Base-by-base conservation (phyloP, 345 rosid species). In the Rhodamnia argentea region DNA sequence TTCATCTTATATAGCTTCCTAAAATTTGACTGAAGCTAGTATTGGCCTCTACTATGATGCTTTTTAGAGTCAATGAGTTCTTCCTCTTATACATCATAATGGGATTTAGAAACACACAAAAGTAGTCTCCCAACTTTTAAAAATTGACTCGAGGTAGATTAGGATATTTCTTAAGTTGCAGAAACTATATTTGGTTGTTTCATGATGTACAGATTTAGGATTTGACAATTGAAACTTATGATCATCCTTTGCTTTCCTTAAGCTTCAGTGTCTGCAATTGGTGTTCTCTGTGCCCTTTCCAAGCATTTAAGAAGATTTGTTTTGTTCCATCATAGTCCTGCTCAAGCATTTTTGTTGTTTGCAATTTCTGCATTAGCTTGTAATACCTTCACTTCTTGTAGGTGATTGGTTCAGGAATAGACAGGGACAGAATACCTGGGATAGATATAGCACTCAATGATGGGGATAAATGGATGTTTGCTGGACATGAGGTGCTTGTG, bases 381-480 rank as follows among this genome's bases (percentile, higher is more conserved):
- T 64, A 84, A 62, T 84, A 85, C 50, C 47, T 87, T 58, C 91
- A 87, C 87, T 89, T 78, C 83, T 58, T 88, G 86, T 85, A 98
- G 99, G 99, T 98, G 90, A 98, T 98, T 91, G 98, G 99, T 88
- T 92, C 99, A 59, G 93, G 87, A 83, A 70, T 86, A 53, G 99
- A 98, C 90, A 92, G 87, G 87, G 98, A 93, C 70, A 91, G 94
- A 85, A 96, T 94, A 89, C 98, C 99, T 51, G 99, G 97, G 54
- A 94, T 98, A 88, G 99, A 98, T 88, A 96, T 96, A 84, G 91
- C 83, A 87, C 91, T 98, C 85, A 94, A 92, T 82, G 98, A 94
- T 93, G 93, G 94, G 85, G 99, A 98, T 84, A 96, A 90, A 83
- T 98, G 99, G 99, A 98, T 96, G 99, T 98, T 98, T 89, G 99